Evolutionary conservation across 2,329 filamentous ascomycete species (phyloP), one percentile per base, ranked within the genome.

Genomic region (Aspergillus sp.): DNA sequence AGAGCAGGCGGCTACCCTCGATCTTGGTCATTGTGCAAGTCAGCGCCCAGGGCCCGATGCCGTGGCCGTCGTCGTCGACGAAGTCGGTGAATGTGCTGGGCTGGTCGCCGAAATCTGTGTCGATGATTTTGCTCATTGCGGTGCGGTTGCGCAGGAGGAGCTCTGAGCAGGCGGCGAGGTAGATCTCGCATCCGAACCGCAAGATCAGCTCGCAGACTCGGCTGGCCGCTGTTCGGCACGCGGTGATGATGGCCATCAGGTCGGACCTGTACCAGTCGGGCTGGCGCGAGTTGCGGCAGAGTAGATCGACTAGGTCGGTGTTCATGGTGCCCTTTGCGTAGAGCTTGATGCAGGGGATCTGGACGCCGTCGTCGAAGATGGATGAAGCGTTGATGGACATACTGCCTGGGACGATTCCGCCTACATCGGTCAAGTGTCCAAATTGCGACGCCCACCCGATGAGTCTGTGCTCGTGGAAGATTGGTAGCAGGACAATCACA

Each of bases 401-500:
- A 22, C 77, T 80, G 1, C 80, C 80, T 0, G 80, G 79, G 0
- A 81, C 79, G 53, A 78, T 80, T 18, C 79, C 80, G 3, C 72
- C 71, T 6, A 76, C 73, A 56, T 77, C 74, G 15, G 79, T 81
- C 56, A 81, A 63, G 58, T 82, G 80, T 1, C 80, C 80, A 53
- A 82, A 82, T 57, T 81, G 80, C 15, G 79, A 79, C 1, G 79
- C 75, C 74, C 78, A 82, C 1, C 79, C 80, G 24, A 81, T 74
- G 2, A 81, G 67, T 18, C 71, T 66, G 55, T 76, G 71, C 9
- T 79, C 61, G 52, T 77, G 71, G 61, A 78, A 78, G 36, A 82
- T 81, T 2, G 80, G 80, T 2, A 81, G 64, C 1, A 82, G 62
- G 1, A 81, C 73, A n/a, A 82, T 79, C 5, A 81, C 74, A 56